Base-by-base conservation (phyloP, 768 basidiomycete genomes). In the Pilatotrama ljubarskyi region DNA sequence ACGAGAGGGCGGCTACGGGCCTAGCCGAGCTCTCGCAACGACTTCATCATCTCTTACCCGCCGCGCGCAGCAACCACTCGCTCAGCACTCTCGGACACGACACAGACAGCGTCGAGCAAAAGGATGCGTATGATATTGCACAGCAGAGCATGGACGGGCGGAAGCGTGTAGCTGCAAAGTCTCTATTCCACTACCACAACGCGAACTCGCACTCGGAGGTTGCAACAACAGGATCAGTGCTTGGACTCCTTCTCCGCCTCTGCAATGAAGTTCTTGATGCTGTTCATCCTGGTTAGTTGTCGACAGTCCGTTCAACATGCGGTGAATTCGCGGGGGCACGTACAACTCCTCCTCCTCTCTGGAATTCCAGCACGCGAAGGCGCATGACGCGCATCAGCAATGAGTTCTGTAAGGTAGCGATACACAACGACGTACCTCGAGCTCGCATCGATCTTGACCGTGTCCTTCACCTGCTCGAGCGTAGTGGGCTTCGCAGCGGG, bases 311-410 rank as follows among this genome's bases (percentile, higher is more conserved):
- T 66, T 66, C 66, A 55, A 37, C 20, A 55, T 20, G 36, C 38
- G 18, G 59, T 37, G 36, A 64, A 61, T 51, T 37, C 51, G 7
- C 59, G 55, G 36, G 40, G 41, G 65, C 71, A 84, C 83, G 73
- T 77, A 93, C 91, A 93, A 93, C 64, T 86, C 79, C 70, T 91
- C 91, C 72, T 94, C 92, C 73, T 93, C 90, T 62, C 90, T 93
- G 68, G 25, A 43, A 26, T 29, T 41, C 37, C 25, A 18, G 36
- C 50, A 41, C 42, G 18, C 51, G 37, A 37, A 32, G n/a, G 32
- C 44, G 22, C 49, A 62, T 43, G 40, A 36, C 64, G 29, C 47
- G 24, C 42, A 25, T 41, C 25, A 51, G 43, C 48, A 18, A 32
- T 4, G 29, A 22, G 26, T 46, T 50, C 49, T 55, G 51, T 36